Base-by-base conservation (phyloP, 2,329 filamentous ascomycete species). In the Trichoderma sp. region DNA sequence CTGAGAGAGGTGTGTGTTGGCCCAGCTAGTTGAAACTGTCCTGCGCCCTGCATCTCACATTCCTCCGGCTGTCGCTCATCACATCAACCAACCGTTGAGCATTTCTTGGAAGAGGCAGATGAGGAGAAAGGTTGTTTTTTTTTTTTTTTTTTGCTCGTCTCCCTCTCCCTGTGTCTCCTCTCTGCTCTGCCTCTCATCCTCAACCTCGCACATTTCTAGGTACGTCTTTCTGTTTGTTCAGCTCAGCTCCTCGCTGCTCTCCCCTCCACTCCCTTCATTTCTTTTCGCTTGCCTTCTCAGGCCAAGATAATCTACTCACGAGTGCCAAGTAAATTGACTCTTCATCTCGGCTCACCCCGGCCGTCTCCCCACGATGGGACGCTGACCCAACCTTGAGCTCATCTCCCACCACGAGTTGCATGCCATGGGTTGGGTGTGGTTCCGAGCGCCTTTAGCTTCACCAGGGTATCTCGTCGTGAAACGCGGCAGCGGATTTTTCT, bases 311-410 rank as follows among this genome's bases (percentile, higher is more conserved):
- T 49, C 7, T 65, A n/a, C 62, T 37, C 16, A 27, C 61, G 33
- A 65, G 62, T 65, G 35, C 29, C 31, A 59, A 33, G 55, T 59
- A 67, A 33, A 67, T 67, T 67, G 63, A 57, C 53, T 67, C 63
- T 47, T 59, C 63, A 67, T 67, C 63, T 67, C 63, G 63, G 63
- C 63, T 59, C 63, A 67, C 63, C 63, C 63, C 63, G 55, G 63
- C 63, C 57, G 63, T 67, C 63, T 59, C 55, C 63, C 63, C 63
- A 67, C 63, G 63, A 59, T 67, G 63, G 40, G 37, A 68, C 65
- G 65, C 56, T 68, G 65, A 68, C 65, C 65, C 35, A 61, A 40
- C 24, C 65, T 68, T 57, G 57, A 43, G 40, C 65, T 68, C 65
- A 49, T 55, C 35, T 53, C 31, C 56, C 47, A 68, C 53, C 57